Conservation (phyloP, 2,329 filamentous ascomycete genomes). For the Fusarium humuli region DNA sequence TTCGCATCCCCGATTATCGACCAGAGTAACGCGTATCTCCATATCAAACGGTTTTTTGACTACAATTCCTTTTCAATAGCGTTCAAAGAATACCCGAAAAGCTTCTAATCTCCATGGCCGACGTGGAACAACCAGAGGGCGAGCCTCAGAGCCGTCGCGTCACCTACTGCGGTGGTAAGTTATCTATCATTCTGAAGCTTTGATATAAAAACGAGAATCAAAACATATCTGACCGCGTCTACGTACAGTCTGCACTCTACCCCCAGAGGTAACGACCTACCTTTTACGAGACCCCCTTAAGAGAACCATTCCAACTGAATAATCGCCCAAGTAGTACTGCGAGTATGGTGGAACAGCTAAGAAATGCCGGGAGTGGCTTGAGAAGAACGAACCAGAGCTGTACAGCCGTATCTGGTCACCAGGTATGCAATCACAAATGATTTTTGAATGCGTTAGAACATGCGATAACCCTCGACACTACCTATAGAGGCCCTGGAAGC, state of each 20-base stretch:
- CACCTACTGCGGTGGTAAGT: conserved; percentile 70
- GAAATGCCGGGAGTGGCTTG: conserved; percentile 97
- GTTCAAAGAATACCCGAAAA: conserved; percentile 1
- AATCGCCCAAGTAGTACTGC: conserved; percentile 79
- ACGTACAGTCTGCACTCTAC: conserved; percentile 70
- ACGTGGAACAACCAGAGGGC: conserved; percentile 61
- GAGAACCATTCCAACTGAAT: conserved; percentile 39
- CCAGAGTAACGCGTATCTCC: conserved; percentile 46
- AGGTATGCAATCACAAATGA: conserved; percentile 63
- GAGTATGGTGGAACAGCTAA: conserved; percentile 97
- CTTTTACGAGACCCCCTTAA: conserved; percentile 9
- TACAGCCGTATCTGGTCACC: conserved; percentile 87
- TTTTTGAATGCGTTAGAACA: conserved; percentile 2
- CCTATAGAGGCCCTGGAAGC: conserved; percentile 79
- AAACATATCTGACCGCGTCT: conserved; percentile 18
- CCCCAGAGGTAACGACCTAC: conserved; percentile 67
- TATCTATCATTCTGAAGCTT: neutral
- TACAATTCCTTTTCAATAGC: conserved; percentile 10
- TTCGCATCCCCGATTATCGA: conserved; percentile 28
- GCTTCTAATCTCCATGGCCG: conserved; percentile 60
- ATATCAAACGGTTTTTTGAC: conserved; percentile 38
- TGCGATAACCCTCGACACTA: conserved; percentile 1
- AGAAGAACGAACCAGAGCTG: conserved; percentile 77
- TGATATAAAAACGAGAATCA: conserved; percentile 27
- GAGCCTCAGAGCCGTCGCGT: conserved; percentile 66